A percentile compares a stretch with the other conserved stretches of the same genome.
phyloP scores from a whole-genome alignment of 257 asterid genomes.

The Ajuga chamaepitys region DNA sequence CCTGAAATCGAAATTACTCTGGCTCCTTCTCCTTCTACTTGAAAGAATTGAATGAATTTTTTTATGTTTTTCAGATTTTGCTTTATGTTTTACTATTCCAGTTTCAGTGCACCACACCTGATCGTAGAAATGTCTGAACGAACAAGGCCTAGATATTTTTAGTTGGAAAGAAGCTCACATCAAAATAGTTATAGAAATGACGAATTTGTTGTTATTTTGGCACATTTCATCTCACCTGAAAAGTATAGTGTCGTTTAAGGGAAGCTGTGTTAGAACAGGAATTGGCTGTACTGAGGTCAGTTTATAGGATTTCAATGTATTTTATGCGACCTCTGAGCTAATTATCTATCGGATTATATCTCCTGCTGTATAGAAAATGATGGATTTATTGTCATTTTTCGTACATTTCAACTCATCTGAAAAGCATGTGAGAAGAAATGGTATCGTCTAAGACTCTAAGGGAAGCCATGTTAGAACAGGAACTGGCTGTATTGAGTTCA shows the following conservation, averaged over 20 bases:
- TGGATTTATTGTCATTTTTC: no score
- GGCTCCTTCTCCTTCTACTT: neutral
- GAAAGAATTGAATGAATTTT: neutral
- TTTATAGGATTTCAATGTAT: no score
- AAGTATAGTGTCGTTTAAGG: neutral
- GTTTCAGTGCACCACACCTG: constrained; percentile 4
- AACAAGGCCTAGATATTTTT: neutral
- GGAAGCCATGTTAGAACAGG: no score
- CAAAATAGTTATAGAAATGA: neutral
- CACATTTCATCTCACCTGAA: neutral
- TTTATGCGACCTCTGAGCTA: no score
- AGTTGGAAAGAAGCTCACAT: neutral
- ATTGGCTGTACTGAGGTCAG: no score
- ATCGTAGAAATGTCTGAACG: constrained; percentile 27
- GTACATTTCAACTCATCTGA: no score
- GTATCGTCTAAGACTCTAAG: neutral
- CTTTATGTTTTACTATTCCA: neutral
- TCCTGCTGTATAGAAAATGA: no score
- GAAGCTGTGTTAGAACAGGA: no score
- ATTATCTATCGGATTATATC: no score
- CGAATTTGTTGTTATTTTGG: neutral
- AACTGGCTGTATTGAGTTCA: no score
- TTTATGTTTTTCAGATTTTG: neutral
- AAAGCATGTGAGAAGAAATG: neutral
- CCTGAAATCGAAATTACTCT: neutral